A percentile compares a stretch with the other conserved stretches of the same genome.
These are phyloP conservation scores for Chimonanthus salicifolius DNA, from an alignment of 164 flowering plant genomes.

Conservation along the genomic window DNA sequence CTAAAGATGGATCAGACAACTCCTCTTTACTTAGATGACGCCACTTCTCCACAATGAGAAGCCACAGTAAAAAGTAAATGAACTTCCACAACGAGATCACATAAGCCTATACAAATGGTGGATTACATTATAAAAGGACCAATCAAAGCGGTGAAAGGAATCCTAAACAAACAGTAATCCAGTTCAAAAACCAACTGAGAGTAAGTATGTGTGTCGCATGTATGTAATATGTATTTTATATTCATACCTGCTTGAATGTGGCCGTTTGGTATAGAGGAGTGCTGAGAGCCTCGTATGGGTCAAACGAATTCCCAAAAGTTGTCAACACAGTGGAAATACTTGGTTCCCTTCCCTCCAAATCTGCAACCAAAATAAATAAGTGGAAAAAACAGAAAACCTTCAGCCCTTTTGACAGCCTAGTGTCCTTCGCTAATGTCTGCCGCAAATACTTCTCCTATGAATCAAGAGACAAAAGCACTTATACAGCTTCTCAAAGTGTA, in stretches of 20 bases:
- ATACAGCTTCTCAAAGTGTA: neutral
- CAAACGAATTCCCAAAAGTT: constrained; percentile 69
- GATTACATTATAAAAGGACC: neutral
- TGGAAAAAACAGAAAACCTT: constrained; percentile 3
- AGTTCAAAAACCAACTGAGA: neutral
- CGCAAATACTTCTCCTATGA: too few relatives aligned
- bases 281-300: constrained; percentile 80
- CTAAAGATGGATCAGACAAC: too few relatives aligned
- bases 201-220: neutral
- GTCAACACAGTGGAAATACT: constrained; percentile 76
- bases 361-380: constrained; percentile 18
- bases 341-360: constrained; percentile 45
- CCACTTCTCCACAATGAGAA: too few relatives aligned
- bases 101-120: too few relatives aligned
- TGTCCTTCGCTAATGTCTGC: too few relatives aligned
- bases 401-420: neutral
- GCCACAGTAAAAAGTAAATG: too few relatives aligned
- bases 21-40: too few relatives aligned
- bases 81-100: too few relatives aligned
- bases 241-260: constrained; percentile 87
- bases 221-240: neutral
- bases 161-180: neutral
- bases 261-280: constrained; percentile 95
- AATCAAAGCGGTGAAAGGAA: neutral
- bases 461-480: neutral